A percentile compares a stretch with the other conserved stretches of the same genome.
Evolutionary conservation across 2,329 filamentous ascomycete species (phyloP).

Genomic region (Pseudopyricularia cyperi): DNA sequence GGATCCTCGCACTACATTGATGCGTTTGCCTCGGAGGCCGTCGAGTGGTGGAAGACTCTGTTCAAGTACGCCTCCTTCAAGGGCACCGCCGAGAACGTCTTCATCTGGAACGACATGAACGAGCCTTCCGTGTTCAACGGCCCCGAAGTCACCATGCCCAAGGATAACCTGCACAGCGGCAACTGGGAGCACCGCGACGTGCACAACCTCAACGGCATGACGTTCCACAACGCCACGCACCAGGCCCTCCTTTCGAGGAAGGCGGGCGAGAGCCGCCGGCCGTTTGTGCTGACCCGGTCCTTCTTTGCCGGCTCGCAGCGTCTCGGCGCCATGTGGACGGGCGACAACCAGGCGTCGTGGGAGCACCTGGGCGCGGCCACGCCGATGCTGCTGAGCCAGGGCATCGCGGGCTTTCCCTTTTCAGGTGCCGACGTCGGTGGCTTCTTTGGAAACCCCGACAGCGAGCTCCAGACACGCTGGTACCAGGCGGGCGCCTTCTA

Average conservation of each 20-base stretch:
- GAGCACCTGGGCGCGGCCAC: slow-evolving; percentile 77
- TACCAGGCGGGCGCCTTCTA: slow-evolving; percentile 96
- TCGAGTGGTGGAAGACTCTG: slow-evolving; percentile 80
- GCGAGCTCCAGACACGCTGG: slow-evolving; percentile 85
- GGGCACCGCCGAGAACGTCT: slow-evolving; percentile 74
- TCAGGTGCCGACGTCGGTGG: slow-evolving; percentile 91
- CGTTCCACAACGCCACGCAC: slow-evolving; percentile 88
- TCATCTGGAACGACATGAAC: slow-evolving; percentile 99
- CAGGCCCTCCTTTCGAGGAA: slow-evolving; percentile 74
- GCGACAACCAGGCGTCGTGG: slow-evolving; percentile 93
- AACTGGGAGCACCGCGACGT: slow-evolving; percentile 95
- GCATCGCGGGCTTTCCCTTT: slow-evolving; percentile 87
- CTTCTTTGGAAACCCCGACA: slow-evolving; percentile 94
- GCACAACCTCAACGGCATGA: slow-evolving; percentile 92
- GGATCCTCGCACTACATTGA: slow-evolving; percentile 95
- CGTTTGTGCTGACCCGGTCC: slow-evolving; percentile 84
- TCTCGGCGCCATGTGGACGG: slow-evolving; percentile 94
- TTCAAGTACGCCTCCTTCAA: slow-evolving; percentile 85
- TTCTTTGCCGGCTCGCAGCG: slow-evolving; percentile 89
- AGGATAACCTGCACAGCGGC: slow-evolving; percentile 85
- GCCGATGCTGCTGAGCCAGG: slow-evolving; percentile 88
- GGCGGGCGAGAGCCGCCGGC: slow-evolving; percentile 71
- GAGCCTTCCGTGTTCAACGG: slow-evolving; percentile 98
- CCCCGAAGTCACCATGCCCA: slow-evolving; percentile 96
- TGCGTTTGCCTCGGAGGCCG: slow-evolving; percentile 83